These are phyloP conservation scores for Trichophyton equinum DNA, from an alignment of 2,329 filamentous ascomycete genomes.

Conservation along the genomic window DNA sequence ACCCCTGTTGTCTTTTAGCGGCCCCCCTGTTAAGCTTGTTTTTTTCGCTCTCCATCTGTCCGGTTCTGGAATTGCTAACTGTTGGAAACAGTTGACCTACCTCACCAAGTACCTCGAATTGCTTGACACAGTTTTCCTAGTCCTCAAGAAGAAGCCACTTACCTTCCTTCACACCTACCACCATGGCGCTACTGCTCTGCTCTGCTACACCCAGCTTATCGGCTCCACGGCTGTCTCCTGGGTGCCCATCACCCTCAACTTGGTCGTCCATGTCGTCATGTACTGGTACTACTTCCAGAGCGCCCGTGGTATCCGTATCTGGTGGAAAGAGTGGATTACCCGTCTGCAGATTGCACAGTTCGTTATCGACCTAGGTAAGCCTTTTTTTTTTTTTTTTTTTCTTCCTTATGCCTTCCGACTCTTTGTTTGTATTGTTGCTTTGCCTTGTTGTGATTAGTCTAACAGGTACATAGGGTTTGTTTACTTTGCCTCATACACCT, in stretches of 20 bases:
- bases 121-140: constrained; percentile 81
- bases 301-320: constrained; percentile 76
- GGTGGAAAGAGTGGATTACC: constrained; percentile 98
- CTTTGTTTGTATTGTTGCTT: too few species aligned
- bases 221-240: constrained; percentile 79
- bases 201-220: constrained; percentile 87
- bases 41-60: background rate
- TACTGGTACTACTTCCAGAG: constrained; percentile 99
- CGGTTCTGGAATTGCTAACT: constrained; percentile 26
- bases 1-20: background rate
- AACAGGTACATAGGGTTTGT: constrained; percentile 55
- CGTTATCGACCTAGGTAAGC: constrained; percentile 77
- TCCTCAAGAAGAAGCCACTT: constrained; percentile 93
- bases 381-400: background rate
- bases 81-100: constrained; percentile 62
- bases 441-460: background rate
- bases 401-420: background rate
- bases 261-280: constrained; percentile 87
- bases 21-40: background rate
- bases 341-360: constrained; percentile 89
- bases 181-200: constrained; percentile 80
- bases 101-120: constrained; percentile 89
- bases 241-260: constrained; percentile 77
- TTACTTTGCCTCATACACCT: constrained; percentile 89
- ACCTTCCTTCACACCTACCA: constrained; percentile 97